Conservation (phyloP, 352 stramenopile genomes). For the Phytophthora rubi region DNA sequence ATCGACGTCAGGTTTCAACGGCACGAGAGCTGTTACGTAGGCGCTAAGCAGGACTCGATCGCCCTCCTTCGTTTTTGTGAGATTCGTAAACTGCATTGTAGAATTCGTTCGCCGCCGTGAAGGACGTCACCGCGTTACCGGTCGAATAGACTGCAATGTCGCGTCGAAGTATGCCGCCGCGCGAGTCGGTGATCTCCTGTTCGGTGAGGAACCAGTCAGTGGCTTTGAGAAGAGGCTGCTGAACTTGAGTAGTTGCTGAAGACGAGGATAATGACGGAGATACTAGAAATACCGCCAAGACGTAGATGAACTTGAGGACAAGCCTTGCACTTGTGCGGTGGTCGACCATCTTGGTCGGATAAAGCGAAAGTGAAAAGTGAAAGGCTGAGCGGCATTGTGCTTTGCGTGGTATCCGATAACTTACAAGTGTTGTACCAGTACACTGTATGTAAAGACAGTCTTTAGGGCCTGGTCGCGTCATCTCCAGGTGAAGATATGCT, state of each 20-base stretch:
- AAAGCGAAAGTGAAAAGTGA: not conserved
- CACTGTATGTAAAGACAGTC: not conserved
- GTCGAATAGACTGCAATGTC: conserved; percentile 41
- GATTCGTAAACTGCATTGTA: conserved; percentile 55
- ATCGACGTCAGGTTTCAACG: conserved; percentile 46
- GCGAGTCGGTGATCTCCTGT: conserved; percentile 53
- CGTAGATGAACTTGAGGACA: conserved; percentile 4
- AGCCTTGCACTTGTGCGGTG: conserved; percentile 4
- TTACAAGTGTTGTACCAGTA: too few species aligned
- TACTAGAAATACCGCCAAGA: not conserved
- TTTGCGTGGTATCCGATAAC: not conserved
- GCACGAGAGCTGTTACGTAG: conserved; percentile 53
- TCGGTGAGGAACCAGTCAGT: conserved; percentile 61
- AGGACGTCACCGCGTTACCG: conserved; percentile 53
- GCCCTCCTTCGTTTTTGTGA: conserved; percentile 29
- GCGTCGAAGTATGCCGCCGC: conserved; percentile 46
- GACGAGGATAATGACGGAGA: not conserved
- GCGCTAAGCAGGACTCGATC: conserved; percentile 50
- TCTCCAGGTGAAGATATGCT: too few species aligned
- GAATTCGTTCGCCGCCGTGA: conserved; percentile 49
- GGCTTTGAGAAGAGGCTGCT: conserved; percentile 53
- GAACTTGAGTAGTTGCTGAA: conserved; percentile 8
- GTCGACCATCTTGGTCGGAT: not conserved
- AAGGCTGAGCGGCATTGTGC: not conserved
- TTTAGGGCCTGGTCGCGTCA: too few species aligned